Evolutionary conservation across 208 protist genomes (phyloP).

Genomic region (Porcisia deanei): DNA sequence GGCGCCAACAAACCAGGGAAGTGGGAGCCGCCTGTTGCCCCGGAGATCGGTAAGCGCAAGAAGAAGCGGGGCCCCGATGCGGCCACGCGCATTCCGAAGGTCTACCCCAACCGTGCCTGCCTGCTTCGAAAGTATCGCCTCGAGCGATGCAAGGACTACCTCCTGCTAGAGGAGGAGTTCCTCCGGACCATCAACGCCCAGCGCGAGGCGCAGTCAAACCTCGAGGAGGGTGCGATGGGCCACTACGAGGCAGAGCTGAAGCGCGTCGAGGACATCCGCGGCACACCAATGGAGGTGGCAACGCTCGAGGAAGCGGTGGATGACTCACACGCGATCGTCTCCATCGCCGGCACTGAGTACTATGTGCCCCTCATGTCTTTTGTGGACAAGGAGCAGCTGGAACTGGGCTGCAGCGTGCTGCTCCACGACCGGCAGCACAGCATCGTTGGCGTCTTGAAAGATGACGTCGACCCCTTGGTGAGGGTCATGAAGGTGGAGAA

Average conservation of each 20-base stretch:
- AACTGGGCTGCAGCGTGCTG: conserved; percentile 97
- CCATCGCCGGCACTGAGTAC: conserved; percentile 96
- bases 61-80: conserved; percentile 83
- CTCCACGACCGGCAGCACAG: conserved; percentile 96
- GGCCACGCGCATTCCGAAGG: conserved; percentile 79
- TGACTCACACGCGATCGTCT: conserved; percentile 99
- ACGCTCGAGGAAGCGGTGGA: conserved; percentile 99
- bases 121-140: conserved; percentile 97
- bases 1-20: conserved; percentile 74
- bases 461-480: conserved; percentile 99
- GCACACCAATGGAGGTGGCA: conserved; percentile 97
- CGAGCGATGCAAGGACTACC: conserved; percentile 99
- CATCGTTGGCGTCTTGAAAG: conserved; percentile 98
- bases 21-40: conserved; percentile 95
- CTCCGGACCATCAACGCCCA: conserved; percentile 89
- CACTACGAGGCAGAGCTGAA: conserved; percentile 94
- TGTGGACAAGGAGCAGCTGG: conserved; percentile 99
- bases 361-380: conserved; percentile 99
- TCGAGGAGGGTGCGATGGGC: conserved; percentile 79
- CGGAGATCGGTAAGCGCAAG: conserved; percentile 93
- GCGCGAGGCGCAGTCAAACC: conserved; percentile 78
- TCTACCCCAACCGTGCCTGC: conserved; percentile 97
- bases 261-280: conserved; percentile 98
- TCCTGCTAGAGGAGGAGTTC: conserved; percentile 99
- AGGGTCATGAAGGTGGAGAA: conserved; percentile 99